phyloP scores from a whole-genome alignment of 768 basidiomycete genomes.

The Mycena chlorophos region DNA sequence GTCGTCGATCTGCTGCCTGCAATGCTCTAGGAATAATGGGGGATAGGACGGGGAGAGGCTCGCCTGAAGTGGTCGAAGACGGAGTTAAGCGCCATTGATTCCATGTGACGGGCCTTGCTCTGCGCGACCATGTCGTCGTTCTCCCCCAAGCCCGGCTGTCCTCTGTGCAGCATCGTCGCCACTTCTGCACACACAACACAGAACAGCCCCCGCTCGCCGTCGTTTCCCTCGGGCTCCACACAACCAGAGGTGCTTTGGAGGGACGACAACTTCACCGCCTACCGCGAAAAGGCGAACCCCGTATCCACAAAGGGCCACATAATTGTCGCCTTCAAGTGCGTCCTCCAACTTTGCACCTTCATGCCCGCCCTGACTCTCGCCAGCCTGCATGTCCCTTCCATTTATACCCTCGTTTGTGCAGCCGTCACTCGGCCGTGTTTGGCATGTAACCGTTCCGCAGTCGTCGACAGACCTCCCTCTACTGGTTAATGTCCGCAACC shows the following conservation, averaged over 20 bases:
- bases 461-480: conserved; percentile 76
- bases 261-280: conserved; percentile 76
- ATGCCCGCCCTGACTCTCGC: conserved; percentile 5
- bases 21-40: conserved; percentile 63
- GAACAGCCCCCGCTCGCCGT: conserved; percentile 46
- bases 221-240: conserved; percentile 46
- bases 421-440: conserved; percentile 1
- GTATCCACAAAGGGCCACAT: conserved; percentile 75
- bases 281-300: conserved; percentile 67
- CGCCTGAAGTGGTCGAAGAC: conserved; percentile 65
- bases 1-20: conserved; percentile 75
- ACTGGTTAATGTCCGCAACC: conserved; percentile 59
- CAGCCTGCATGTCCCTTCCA: conserved; percentile 77
- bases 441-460: conserved; percentile 34
- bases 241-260: conserved; percentile 69
- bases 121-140: conserved; percentile 45
- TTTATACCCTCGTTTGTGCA: conserved; percentile 69
- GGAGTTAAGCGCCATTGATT: conserved; percentile 22
- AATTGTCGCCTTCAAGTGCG: conserved; percentile 75
- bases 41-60: too few relatives aligned
- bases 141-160: conserved; percentile 66
- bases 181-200: conserved; percentile 47
- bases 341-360: conserved; percentile 14
- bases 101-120: conserved; percentile 10
- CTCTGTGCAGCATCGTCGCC: conserved; percentile 73